Evolutionary conservation across 1,284 basidiomycete species (phyloP).

Genomic region (Sphaerobolus stellatus): DNA sequence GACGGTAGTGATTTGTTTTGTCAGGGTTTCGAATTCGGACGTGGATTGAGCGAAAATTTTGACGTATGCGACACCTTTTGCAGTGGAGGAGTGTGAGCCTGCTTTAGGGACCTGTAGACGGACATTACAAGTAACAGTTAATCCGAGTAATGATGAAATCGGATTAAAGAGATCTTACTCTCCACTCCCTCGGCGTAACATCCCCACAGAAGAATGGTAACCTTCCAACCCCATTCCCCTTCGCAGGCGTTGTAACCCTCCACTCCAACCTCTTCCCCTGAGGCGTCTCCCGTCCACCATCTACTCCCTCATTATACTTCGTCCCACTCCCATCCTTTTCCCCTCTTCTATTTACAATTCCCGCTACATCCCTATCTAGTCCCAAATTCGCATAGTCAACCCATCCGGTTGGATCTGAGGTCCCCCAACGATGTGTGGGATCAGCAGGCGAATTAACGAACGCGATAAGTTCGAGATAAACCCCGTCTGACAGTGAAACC

Average conservation of each 20-base stretch:
- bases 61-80: conserved; percentile 47
- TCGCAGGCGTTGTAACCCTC: conserved; percentile 47
- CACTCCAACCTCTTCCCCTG: conserved; percentile 58
- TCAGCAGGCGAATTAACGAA: conserved; percentile 47
- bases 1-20: conserved; percentile 44
- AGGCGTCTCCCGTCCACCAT: conserved; percentile 50
- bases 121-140: not conserved
- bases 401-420: conserved; percentile 51
- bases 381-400: conserved; percentile 65
- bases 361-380: conserved; percentile 36
- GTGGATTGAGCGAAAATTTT: conserved; percentile 35
- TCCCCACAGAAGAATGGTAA: conserved; percentile 76
- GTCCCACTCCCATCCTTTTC: conserved; percentile 33
- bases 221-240: conserved; percentile 28
- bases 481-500: conserved; percentile 59
- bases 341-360: conserved; percentile 53
- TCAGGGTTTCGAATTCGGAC: conserved; percentile 28
- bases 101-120: conserved; percentile 50
- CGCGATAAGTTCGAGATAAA: conserved; percentile 66
- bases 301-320: conserved; percentile 43
- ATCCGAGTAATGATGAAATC: not conserved
- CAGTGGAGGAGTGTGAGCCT: conserved; percentile 46
- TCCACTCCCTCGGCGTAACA: conserved; percentile 54
- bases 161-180: conserved; percentile 43
- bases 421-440: conserved; percentile 38